A percentile compares a stretch with the other conserved stretches of the same genome.
phyloP scores from a whole-genome alignment of 805 yeast genomes.

The Candida berthetii region DNA sequence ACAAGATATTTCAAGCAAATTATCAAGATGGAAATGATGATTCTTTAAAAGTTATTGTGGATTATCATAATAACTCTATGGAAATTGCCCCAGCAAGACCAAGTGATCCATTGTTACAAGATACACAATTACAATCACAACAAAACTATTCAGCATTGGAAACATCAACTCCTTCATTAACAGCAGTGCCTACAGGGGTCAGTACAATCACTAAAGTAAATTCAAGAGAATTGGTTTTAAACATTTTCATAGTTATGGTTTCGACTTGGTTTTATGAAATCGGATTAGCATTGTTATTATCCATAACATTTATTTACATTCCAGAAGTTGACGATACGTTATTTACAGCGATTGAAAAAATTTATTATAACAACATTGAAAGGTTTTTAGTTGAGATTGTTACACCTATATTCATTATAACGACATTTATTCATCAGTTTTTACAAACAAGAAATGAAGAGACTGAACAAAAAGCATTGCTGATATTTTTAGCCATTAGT shows the following conservation, averaged over 20 bases:
- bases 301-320: conserved; percentile 34
- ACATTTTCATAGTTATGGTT: conserved; percentile 3
- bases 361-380: conserved; percentile 24
- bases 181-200: neutral
- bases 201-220: neutral
- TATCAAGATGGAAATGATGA: conserved; percentile 10
- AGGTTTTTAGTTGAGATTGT: conserved; percentile 23
- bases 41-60: conserved; percentile 3
- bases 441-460: too few relatives aligned
- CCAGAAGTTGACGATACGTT: conserved; percentile 26
- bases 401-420: conserved; percentile 21
- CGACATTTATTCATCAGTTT: conserved; percentile 9
- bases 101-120: conserved; percentile 7
- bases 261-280: conserved; percentile 16
- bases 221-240: neutral
- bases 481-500: too few relatives aligned
- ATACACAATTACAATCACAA: neutral
- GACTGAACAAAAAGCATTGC: too few relatives aligned
- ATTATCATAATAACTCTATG: conserved; percentile 10
- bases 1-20: conserved; percentile 13
- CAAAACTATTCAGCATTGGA: neutral
- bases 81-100: conserved; percentile 7
- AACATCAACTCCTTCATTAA: neutral
- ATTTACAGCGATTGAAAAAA: conserved; percentile 24
- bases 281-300: conserved; percentile 28